Conservation (phyloP, 371 early-diverging fungal species). For the Parasitella parasitica region DNA sequence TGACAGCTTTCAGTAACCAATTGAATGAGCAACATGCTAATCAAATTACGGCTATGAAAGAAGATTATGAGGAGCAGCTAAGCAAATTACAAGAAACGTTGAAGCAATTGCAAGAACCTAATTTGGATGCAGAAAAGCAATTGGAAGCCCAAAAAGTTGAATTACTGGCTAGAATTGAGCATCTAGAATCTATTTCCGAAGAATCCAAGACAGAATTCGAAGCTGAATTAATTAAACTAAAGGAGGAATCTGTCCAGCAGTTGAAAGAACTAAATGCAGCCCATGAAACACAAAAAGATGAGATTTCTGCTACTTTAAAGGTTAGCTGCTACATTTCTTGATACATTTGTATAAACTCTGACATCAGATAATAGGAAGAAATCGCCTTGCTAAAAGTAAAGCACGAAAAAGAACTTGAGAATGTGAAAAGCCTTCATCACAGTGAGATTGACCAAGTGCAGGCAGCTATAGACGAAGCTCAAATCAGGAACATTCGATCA, state of each 20-base stretch:
- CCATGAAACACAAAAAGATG: slow-evolving; percentile 12
- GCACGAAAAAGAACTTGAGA: slow-evolving; percentile 15
- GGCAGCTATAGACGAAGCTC: slow-evolving; percentile 17
- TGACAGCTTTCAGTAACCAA: slow-evolving; percentile 21
- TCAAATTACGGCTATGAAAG: slow-evolving; percentile 14
- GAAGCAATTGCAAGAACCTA: slow-evolving; percentile 13
- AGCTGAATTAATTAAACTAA: slow-evolving; percentile 14
- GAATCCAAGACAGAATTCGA: slow-evolving; percentile 4
- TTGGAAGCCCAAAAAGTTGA: slow-evolving; percentile 16
- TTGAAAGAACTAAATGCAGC: slow-evolving; percentile 8
- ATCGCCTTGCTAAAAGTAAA: slow-evolving; percentile 7
- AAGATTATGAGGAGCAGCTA: slow-evolving; percentile 22
- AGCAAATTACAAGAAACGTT: slow-evolving; percentile 14
- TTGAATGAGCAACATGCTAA: slow-evolving; percentile 21
- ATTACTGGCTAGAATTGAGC: slow-evolving; percentile 18
- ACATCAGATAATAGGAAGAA: slow-evolving; percentile 7
- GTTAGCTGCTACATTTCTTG: not conserved
- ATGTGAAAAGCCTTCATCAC: slow-evolving; percentile 7
- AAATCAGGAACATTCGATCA: slow-evolving; percentile 12
- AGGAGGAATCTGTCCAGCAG: slow-evolving; percentile 4
- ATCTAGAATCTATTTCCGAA: slow-evolving; percentile 11
- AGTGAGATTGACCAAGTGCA: slow-evolving; percentile 20
- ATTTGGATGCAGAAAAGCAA: slow-evolving; percentile 8
- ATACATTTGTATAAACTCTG: not conserved
- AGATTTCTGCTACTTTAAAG: slow-evolving; percentile 8